Conservation (phyloP, 148 eudicot species). For the Vaccinium myrtillus region DNA sequence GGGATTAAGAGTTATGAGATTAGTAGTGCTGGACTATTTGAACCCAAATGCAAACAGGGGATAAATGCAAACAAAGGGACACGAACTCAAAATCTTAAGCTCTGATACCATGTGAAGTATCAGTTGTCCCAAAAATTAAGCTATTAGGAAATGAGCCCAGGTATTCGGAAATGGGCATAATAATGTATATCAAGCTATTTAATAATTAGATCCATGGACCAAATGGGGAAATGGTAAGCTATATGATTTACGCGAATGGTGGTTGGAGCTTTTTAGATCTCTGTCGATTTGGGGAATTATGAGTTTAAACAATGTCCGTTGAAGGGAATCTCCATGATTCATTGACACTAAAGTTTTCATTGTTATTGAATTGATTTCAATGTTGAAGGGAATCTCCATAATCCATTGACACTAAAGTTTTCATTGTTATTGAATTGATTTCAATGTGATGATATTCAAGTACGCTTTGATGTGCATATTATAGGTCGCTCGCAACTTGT, state of each 20-base stretch:
- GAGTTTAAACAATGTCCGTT: neutral
- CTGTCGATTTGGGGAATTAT: neutral
- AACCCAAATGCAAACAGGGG: too few relatives aligned
- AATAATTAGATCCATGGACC: neutral
- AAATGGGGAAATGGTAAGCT: neutral
- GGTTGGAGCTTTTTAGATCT: neutral
- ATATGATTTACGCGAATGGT: neutral
- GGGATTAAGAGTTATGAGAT: too few relatives aligned
- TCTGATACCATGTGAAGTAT: too few relatives aligned
- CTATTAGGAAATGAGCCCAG: too few relatives aligned
- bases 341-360: neutral
- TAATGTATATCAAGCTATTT: too few relatives aligned
- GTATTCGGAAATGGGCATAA: too few relatives aligned
- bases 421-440: neutral
- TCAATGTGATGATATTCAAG: neutral
- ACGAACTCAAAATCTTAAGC: too few relatives aligned
- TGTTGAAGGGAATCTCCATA: too few relatives aligned
- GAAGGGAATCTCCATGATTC: neutral
- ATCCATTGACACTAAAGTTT: neutral
- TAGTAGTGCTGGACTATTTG: too few relatives aligned
- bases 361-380: neutral
- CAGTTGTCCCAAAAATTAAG: too few relatives aligned
- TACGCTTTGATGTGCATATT: constrained; percentile 2
- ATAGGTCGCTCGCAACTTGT: constrained; percentile 83
- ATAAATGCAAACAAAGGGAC: too few relatives aligned